Conservation (phyloP, 2,329 filamentous ascomycete genomes). For the Balansia obtecta region DNA sequence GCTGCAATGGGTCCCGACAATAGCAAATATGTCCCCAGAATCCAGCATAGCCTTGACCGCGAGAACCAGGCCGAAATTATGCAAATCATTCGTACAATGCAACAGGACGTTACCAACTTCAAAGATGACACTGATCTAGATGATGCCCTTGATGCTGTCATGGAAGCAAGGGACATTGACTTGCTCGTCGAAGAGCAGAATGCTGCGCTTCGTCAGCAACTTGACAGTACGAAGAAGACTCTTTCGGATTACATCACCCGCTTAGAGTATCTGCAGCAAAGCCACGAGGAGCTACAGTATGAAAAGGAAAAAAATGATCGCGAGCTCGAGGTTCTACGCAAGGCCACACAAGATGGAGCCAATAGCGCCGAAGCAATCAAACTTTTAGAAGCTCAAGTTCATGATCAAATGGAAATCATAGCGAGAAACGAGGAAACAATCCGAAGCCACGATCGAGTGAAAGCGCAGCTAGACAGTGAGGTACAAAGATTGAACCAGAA, state of each 20-base stretch:
- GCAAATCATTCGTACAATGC: slow-evolving; percentile 30
- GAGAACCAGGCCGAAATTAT: slow-evolving; percentile 32
- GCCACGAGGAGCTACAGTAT: slow-evolving; percentile 52
- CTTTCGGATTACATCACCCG: slow-evolving; percentile 47
- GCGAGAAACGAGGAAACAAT: slow-evolving; percentile 48
- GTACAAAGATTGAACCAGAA: slow-evolving; percentile 33
- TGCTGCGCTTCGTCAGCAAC: slow-evolving; percentile 35
- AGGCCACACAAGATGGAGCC: slow-evolving; percentile 38
- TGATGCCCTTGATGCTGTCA: slow-evolving; percentile 25
- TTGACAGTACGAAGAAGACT: slow-evolving; percentile 41
- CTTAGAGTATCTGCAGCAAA: slow-evolving; percentile 46
- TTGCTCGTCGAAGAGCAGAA: slow-evolving; percentile 45
- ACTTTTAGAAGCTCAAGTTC: slow-evolving; percentile 42
- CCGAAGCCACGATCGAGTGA: slow-evolving; percentile 20
- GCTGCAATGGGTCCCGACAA: slow-evolving; percentile 47
- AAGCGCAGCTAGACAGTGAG: slow-evolving; percentile 45
- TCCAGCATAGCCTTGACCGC: slow-evolving; percentile 29
- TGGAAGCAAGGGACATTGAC: slow-evolving; percentile 38
- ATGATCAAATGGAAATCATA: slow-evolving; percentile 60
- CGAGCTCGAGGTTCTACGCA: slow-evolving; percentile 37
- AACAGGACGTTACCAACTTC: slow-evolving; percentile 23
- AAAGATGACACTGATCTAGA: slow-evolving; percentile 27
- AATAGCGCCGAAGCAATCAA: slow-evolving; percentile 39
- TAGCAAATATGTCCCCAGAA: slow-evolving; percentile 37
- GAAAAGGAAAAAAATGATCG: slow-evolving; percentile 46